Evolutionary conservation across 768 basidiomycete genomes (phyloP).

Genomic region (Agrocybe praecox): DNA sequence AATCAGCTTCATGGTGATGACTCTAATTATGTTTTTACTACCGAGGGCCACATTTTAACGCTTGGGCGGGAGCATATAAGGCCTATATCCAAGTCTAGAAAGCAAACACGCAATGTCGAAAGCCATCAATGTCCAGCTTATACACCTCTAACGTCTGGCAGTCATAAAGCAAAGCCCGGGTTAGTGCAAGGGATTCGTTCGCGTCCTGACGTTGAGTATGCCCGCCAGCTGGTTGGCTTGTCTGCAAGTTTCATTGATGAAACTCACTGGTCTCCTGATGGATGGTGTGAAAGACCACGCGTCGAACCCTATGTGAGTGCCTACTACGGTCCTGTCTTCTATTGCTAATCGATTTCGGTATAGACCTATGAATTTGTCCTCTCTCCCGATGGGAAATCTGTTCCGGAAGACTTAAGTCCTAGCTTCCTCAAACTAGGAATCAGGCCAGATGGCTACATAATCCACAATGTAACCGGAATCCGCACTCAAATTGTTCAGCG

Average conservation of each 20-base stretch:
- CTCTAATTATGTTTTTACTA: slow-evolving; percentile 90
- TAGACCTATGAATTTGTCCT: slow-evolving; percentile 87
- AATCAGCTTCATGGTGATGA: slow-evolving; percentile 75
- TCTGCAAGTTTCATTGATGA: slow-evolving; percentile 51
- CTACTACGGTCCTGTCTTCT: too few relatives aligned
- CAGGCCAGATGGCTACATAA: slow-evolving; percentile 68
- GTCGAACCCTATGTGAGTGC: slow-evolving; percentile 67
- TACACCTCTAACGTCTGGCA: slow-evolving; percentile 40
- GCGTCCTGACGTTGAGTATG: slow-evolving; percentile 81
- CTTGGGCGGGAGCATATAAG: slow-evolving; percentile 59
- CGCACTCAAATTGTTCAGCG: slow-evolving; percentile 77
- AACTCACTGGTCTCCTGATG: slow-evolving; percentile 63
- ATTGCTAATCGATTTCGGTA: too few relatives aligned
- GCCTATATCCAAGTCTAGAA: slow-evolving; percentile 58
- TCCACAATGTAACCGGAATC: slow-evolving; percentile 80
- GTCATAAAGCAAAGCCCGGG: slow-evolving; percentile 38
- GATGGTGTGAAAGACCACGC: slow-evolving; percentile 76
- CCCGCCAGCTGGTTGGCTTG: slow-evolving; percentile 66
- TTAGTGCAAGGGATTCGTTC: slow-evolving; percentile 71
- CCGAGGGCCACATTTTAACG: slow-evolving; percentile 89
- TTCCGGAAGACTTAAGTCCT: slow-evolving; percentile 73
- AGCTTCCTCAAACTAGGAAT: slow-evolving; percentile 63
- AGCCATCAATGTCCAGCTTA: slow-evolving; percentile 79
- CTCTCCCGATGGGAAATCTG: slow-evolving; percentile 54
- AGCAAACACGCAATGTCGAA: slow-evolving; percentile 63